Evolutionary conservation across 139 green algal species (phyloP).

Genomic region (Picochlorum sp.): DNA sequence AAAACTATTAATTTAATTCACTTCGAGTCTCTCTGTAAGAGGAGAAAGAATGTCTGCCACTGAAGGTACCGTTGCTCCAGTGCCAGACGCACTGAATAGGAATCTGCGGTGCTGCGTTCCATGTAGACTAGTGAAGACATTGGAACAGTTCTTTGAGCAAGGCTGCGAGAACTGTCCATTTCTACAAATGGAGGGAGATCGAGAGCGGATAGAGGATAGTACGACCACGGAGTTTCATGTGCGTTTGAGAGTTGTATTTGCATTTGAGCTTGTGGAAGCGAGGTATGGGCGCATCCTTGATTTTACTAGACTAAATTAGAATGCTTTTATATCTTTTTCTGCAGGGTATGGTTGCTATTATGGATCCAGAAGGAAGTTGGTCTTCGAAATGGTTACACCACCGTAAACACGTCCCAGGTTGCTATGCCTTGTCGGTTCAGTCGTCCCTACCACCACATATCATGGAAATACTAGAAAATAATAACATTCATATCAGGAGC

Average conservation of each 20-base stretch:
- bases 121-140: slow-evolving; percentile 31
- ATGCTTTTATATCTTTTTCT: too few relatives aligned
- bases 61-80: slow-evolving; percentile 2
- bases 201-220: slow-evolving; percentile 40
- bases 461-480: slow-evolving; percentile 4
- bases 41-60: not conserved
- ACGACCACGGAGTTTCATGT: slow-evolving; percentile 70
- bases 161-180: slow-evolving; percentile 71
- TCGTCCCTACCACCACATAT: slow-evolving; percentile 11
- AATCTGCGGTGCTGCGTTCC: slow-evolving; percentile 29
- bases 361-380: slow-evolving; percentile 58
- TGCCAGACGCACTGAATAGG: slow-evolving; percentile 25
- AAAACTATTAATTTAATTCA: too few relatives aligned
- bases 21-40: too few relatives aligned
- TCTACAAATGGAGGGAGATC: slow-evolving; percentile 41
- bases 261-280: too few relatives aligned
- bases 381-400: slow-evolving; percentile 56
- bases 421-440: slow-evolving; percentile 33
- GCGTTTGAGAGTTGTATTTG: not conserved
- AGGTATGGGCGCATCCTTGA: too few relatives aligned
- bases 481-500: not conserved
- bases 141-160: slow-evolving; percentile 34
- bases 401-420: slow-evolving; percentile 29
- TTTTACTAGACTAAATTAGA: too few relatives aligned
- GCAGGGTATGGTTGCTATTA: slow-evolving; percentile 47